Conservation (phyloP, 1,139 yeast genomes). For the Candida tetrigidarum region DNA sequence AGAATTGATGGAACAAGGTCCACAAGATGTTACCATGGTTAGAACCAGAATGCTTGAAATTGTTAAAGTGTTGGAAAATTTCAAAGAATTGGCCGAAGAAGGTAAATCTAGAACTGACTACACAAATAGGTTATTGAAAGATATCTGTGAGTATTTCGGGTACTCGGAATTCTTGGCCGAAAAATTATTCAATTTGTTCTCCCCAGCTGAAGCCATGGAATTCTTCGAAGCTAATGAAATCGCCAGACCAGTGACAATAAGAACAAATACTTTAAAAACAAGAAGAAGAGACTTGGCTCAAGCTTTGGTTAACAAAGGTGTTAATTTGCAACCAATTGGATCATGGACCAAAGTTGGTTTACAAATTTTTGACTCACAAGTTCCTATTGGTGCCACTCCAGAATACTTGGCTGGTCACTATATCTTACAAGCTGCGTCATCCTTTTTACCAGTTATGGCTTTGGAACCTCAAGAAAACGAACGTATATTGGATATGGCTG, state of each 20-base stretch:
- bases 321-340: slow-evolving; percentile 95
- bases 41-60: slow-evolving; percentile 96
- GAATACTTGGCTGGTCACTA: slow-evolving; percentile 98
- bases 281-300: slow-evolving; percentile 97
- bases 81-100: slow-evolving; percentile 81
- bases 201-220: slow-evolving; percentile 97
- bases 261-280: slow-evolving; percentile 94
- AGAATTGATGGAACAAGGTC: slow-evolving; percentile 50
- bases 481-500: slow-evolving; percentile 97
- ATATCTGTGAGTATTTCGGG: slow-evolving; percentile 95
- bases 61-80: slow-evolving; percentile 93
- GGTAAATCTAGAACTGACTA: slow-evolving; percentile 87
- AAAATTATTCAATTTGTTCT: slow-evolving; percentile 84
- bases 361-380: slow-evolving; percentile 97
- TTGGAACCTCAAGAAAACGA: slow-evolving; percentile 95
- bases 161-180: slow-evolving; percentile 95
- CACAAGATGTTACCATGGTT: slow-evolving; percentile 77
- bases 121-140: slow-evolving; percentile 72
- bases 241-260: slow-evolving; percentile 93
- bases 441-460: slow-evolving; percentile 98
- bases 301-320: slow-evolving; percentile 94
- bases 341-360: slow-evolving; percentile 98
- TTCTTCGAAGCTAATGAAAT: slow-evolving; percentile 98
- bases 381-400: slow-evolving; percentile 99
- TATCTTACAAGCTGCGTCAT: slow-evolving; percentile 97